phyloP scores from a whole-genome alignment of 2,329 filamentous ascomycete species.

The Phialocephala sp. region DNA sequence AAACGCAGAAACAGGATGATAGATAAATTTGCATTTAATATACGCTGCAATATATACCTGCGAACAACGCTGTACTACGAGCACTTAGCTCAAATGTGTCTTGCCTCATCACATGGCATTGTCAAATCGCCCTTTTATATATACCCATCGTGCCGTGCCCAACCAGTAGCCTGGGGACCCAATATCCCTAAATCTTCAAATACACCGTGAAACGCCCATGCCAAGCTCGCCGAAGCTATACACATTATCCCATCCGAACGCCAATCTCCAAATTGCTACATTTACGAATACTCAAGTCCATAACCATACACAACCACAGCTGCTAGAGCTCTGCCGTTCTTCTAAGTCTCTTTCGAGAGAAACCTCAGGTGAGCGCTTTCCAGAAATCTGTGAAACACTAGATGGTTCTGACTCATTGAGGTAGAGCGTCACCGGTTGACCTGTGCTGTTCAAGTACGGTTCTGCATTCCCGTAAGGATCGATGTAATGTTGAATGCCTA shows the following conservation, averaged over 20 bases:
- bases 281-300: constrained; percentile 21
- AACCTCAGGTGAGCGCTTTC: constrained; percentile 16
- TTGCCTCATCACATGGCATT: background rate
- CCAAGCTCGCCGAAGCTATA: constrained; percentile 18
- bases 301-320: constrained; percentile 31
- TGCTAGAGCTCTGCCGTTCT: constrained; percentile 16
- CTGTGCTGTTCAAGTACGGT: constrained; percentile 34
- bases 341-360: constrained; percentile 12
- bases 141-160: constrained; percentile 4
- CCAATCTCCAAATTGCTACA: constrained; percentile 11
- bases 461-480: constrained; percentile 52
- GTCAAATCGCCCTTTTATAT: constrained; percentile 7
- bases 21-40: constrained; percentile 5
- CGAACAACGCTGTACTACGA: background rate
- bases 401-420: constrained; percentile 40
- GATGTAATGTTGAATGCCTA: constrained; percentile 63
- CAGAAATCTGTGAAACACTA: constrained; percentile 22
- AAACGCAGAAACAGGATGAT: background rate
- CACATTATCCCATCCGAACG: constrained; percentile 19
- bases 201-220: constrained; percentile 15
- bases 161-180: background rate
- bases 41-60: background rate
- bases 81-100: background rate
- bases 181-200: background rate
- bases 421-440: constrained; percentile 35